Evolutionary conservation across 106 monocot genomes (phyloP), one percentile per base, ranked within the genome.

Genomic region (Cymbidium sinense): DNA sequence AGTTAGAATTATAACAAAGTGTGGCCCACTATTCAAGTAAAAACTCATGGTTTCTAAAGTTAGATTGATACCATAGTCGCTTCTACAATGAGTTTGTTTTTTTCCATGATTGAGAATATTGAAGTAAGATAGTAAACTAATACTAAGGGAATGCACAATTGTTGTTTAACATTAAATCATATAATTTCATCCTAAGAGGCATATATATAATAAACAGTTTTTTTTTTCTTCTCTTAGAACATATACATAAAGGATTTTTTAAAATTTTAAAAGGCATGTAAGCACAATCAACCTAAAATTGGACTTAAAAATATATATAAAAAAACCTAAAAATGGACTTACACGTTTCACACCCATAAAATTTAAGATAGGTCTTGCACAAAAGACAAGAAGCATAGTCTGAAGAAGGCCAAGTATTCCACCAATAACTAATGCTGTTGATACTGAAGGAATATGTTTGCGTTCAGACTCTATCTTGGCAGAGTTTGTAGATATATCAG

Each of bases 341-440:
- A 93, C 93, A 80, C 44, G 15, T 77, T 86, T 78, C 10, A 93
- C 77, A 36, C 93, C 93, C 93, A 93, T 93, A 77, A 86, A 83
- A 37, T 71, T 79, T 67, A 93, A 80, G 29, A 90, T 43, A 52
- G 90, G 93, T 78, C 79, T 90, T 76, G 93, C 90, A 47, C 80
- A 79, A 81, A 81, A 81, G 51, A 93, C 86, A 11, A 93, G 93
- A 74, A 90, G 25, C 20, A 90, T 31, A 61, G 90, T 73, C 80
- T 93, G 93, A 28, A 93, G 84, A 74, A 93, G 54, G 43, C 93
- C 93, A 34, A 93, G 86, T n/a, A 88, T 74, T 23, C 84, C 90
- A 81, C 93, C 93, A 58, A 90, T 74, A 23, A 86, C 77, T 69
- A 93, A 86, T 64, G 93, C 90, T 79, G 93, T 82, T 41, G 93